Percentiles rank a stretch among this genome's conserved stretches.
Conservation (phyloP, 2,329 filamentous ascomycete genomes). For the Aureobasidium uvarum region DNA sequence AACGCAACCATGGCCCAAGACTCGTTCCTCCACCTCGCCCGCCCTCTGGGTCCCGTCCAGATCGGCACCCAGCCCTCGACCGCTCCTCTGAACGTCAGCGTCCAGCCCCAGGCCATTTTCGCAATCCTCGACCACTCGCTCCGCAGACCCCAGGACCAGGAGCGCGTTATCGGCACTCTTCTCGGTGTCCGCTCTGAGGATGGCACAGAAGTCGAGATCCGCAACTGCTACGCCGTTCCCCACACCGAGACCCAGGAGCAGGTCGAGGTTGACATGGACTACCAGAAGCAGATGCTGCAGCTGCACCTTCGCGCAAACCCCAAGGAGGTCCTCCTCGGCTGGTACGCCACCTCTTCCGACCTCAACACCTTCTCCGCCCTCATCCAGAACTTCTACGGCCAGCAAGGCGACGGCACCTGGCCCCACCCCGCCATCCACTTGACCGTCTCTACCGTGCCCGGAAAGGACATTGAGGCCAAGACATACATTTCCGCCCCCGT, state of each 20-base stretch:
- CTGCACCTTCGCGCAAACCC: conserved; percentile 92
- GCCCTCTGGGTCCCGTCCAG: conserved; percentile 79
- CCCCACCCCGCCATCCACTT: conserved; percentile 97
- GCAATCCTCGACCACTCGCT: conserved; percentile 82
- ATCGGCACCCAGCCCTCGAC: conserved; percentile 80
- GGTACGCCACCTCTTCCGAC: conserved; percentile 97
- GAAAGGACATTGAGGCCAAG: conserved; percentile 82
- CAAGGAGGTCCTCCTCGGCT: conserved; percentile 90
- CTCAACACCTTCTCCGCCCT: conserved; percentile 98
- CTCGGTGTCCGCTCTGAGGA: conserved; percentile 93
- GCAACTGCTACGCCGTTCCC: conserved; percentile 94
- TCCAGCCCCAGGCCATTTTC: conserved; percentile 84
- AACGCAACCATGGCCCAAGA: conserved; percentile 71
- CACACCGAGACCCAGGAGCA: conserved; percentile 98
- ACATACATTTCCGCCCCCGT: conserved; percentile 96
- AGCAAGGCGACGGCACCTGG: conserved; percentile 94
- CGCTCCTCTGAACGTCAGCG: conserved; percentile 87
- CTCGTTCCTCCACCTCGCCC: conserved; percentile 90
- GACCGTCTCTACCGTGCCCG: conserved; percentile 86
- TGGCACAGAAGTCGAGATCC: conserved; percentile 93
- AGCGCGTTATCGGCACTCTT: conserved; percentile 94
- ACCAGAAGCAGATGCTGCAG: conserved; percentile 98
- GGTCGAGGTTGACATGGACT: conserved; percentile 99
- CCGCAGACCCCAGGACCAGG: conserved; percentile 85
- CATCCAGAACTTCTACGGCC: conserved; percentile 99